phyloP scores from a whole-genome alignment of 1,284 basidiomycete genomes.

The Pisolithus thermaeus region DNA sequence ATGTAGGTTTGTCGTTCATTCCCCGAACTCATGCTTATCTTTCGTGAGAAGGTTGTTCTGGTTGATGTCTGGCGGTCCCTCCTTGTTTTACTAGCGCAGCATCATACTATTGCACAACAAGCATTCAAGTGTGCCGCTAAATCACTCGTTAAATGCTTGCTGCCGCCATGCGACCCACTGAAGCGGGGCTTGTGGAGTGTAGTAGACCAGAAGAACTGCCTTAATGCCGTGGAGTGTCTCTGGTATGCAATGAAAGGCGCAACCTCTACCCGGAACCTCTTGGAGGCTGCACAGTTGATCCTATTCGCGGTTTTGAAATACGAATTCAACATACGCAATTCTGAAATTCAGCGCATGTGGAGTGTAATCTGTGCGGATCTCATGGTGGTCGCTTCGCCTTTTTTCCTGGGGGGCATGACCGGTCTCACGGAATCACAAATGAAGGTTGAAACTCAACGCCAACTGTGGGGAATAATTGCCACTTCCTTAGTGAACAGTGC shows the following conservation, averaged over 20 bases:
- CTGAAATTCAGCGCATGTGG: constrained; percentile 38
- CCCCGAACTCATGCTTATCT: constrained; percentile 6
- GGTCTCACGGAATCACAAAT: constrained; percentile 9
- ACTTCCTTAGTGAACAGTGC: constrained; percentile 13
- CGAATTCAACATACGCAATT: constrained; percentile 34
- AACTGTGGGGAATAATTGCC: constrained; percentile 30
- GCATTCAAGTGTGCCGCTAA: constrained; percentile 23
- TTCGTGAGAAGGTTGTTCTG: constrained; percentile 30
- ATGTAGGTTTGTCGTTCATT: constrained; percentile 20
- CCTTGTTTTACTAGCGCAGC: constrained; percentile 36
- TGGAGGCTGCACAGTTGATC: constrained; percentile 37
- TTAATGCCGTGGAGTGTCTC: constrained; percentile 36
- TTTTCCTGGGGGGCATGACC: constrained; percentile 17
- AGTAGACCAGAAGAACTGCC: constrained; percentile 30
- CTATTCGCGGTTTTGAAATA: constrained; percentile 37
- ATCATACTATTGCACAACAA: constrained; percentile 29
- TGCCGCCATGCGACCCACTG: constrained; percentile 4
- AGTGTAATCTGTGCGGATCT: constrained; percentile 40
- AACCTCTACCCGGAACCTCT: constrained; percentile 35
- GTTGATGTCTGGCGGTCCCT: constrained; percentile 47
- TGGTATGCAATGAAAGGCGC: constrained; percentile 47
- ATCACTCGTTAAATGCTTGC: constrained; percentile 24
- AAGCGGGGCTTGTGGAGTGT: constrained; percentile 25
- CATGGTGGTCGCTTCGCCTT: constrained; percentile 25
- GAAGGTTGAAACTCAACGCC: constrained; percentile 18